Conservation (phyloP, 441 rosid genomes). For the Erysimum cheiri region DNA sequence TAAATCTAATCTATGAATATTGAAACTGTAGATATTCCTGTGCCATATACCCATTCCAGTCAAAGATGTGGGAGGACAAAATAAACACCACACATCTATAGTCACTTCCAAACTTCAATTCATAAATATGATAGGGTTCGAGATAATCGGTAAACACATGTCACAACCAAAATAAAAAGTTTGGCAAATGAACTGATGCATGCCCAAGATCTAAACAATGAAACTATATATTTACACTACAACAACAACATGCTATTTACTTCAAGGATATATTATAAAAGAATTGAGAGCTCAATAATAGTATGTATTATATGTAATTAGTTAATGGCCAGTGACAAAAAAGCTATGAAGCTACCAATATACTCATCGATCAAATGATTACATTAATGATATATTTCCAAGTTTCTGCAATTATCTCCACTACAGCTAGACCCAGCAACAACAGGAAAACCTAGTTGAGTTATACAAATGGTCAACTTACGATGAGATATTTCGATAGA, state of each 20-base stretch:
- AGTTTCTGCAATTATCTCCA: slow-evolving; percentile 19
- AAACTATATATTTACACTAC: slow-evolving; percentile 11
- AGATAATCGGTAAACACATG: slow-evolving; percentile 7
- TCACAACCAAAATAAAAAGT: slow-evolving; percentile 6
- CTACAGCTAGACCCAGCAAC: slow-evolving; percentile 24
- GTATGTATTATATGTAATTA: slow-evolving; percentile 5
- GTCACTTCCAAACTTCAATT: slow-evolving; percentile 23
- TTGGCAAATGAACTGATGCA: slow-evolving; percentile 18
- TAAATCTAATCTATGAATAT: slow-evolving; percentile 21
- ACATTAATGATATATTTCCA: slow-evolving; percentile 18
- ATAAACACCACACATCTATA: slow-evolving; percentile 16
- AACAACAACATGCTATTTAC: not conserved
- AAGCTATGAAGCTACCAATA: slow-evolving; percentile 33
- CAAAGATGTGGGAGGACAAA: slow-evolving; percentile 15
- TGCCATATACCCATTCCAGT: slow-evolving; percentile 19
- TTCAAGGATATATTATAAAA: slow-evolving; percentile 20
- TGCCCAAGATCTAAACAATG: slow-evolving; percentile 12
- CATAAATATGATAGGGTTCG: slow-evolving; percentile 6
- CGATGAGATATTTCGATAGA: slow-evolving; percentile 93
- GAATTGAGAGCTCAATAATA: slow-evolving; percentile 14
- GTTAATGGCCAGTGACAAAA: slow-evolving; percentile 30
- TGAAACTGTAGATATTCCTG: slow-evolving; percentile 6
- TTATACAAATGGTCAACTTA: slow-evolving; percentile 58
- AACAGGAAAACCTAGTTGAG: slow-evolving; percentile 36
- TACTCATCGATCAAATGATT: slow-evolving; percentile 11